Base-by-base conservation (phyloP, 2,329 filamentous ascomycete species). In the Dactylonectria estremocensis region DNA sequence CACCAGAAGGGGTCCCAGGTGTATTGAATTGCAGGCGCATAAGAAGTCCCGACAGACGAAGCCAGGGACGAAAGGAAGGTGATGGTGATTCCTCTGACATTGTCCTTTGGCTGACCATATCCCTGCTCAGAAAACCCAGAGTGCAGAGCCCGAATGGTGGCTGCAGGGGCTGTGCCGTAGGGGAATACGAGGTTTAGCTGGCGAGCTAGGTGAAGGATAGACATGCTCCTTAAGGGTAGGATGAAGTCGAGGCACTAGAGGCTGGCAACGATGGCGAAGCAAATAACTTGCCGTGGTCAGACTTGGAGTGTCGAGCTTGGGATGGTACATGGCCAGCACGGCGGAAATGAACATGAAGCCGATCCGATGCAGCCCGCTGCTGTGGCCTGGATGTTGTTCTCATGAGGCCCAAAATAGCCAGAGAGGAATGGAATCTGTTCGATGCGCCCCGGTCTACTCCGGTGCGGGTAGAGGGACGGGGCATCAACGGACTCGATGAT, bases 381-480 rank as follows among this genome's bases (percentile, higher is more conserved):
- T 49, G 46, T 49, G 18, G 46, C 46, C 46, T 49, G 46, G 2
- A 49, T 49, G 46, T 49, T 49, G 18, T 49, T 49, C 16, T 49
- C 46, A 16, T 49, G 46, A 2, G 46, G 46, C 11, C 46, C 46
- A 28, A 49, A 49, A 7, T 49, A 10, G 7, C 22, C 46, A 5
- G 46, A 49, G n/a, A n/a, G n/a, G n/a, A n/a, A n/a, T n/a, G n/a
- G n/a, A n/a, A n/a, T n/a, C n/a, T n/a, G n/a, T n/a, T n/a, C n/a
- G n/a, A n/a, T n/a, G n/a, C n/a, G n/a, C n/a, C n/a, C n/a, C n/a
- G n/a, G n/a, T n/a, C n/a, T n/a, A n/a, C n/a, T n/a, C n/a, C n/a
- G n/a, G n/a, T n/a, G n/a, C n/a, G n/a, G n/a, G n/a, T n/a, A n/a
- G n/a, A n/a, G n/a, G n/a, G n/a, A n/a, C n/a, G n/a, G n/a, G n/a